These are phyloP conservation scores for Candida wancherniae DNA, from an alignment of 805 yeast genomes.

Conservation along the genomic window DNA sequence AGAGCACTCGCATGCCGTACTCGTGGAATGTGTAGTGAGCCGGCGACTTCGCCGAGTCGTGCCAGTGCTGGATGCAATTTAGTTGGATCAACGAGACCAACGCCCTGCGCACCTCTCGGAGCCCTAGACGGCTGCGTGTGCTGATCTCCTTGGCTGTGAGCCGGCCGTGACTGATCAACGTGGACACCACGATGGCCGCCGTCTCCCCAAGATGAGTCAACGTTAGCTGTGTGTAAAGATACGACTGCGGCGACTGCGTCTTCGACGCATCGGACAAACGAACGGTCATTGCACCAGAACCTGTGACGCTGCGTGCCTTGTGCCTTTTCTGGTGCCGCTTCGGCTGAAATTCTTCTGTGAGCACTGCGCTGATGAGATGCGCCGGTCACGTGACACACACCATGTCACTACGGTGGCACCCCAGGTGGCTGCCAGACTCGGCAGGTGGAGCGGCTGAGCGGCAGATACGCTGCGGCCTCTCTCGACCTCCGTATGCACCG, in stretches of 20 bases:
- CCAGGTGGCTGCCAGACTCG: too few relatives aligned
- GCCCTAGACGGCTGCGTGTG: slow-evolving; percentile 42
- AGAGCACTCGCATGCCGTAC: slow-evolving; percentile 55
- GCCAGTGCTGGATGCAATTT: slow-evolving; percentile 67
- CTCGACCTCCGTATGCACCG: too few relatives aligned
- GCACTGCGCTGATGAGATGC: not conserved
- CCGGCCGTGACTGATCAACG: slow-evolving; percentile 65
- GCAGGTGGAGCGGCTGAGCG: too few relatives aligned
- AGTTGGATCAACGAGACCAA: slow-evolving; percentile 77
- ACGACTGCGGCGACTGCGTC: slow-evolving; percentile 60
- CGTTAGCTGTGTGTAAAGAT: slow-evolving; percentile 49
- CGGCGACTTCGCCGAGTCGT: slow-evolving; percentile 28
- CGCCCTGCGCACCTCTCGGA: slow-evolving; percentile 52
- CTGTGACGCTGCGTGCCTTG: too few relatives aligned
- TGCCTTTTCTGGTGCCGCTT: too few relatives aligned
- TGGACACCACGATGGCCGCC: slow-evolving; percentile 59
- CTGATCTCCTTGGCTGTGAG: slow-evolving; percentile 52
- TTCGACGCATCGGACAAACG: slow-evolving; percentile 19
- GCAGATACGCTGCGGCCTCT: too few relatives aligned
- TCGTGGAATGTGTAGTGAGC: slow-evolving; percentile 59
- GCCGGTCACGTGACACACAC: not conserved
- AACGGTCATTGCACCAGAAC: slow-evolving; percentile 5
- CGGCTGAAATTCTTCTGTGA: too few relatives aligned
- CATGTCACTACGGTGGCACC: not conserved
- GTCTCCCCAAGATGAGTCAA: slow-evolving; percentile 64